Percentiles rank a stretch among this genome's conserved stretches.
These are phyloP conservation scores for Colletotrichum graminicola DNA, from an alignment of 2,329 filamentous ascomycete genomes.

Conservation along the genomic window DNA sequence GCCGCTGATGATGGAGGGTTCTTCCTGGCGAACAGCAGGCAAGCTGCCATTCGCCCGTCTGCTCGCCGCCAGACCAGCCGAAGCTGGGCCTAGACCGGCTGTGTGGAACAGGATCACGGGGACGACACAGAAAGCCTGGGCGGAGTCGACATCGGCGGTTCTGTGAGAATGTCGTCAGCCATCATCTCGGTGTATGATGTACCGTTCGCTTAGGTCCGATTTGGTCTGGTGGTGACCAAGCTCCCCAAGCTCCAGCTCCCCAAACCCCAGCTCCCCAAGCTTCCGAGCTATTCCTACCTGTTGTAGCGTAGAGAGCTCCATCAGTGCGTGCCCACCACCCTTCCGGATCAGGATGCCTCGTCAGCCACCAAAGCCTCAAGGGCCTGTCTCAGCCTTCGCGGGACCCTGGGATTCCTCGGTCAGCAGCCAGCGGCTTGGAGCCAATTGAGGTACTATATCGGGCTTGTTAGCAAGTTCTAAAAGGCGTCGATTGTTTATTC, in stretches of 20 bases:
- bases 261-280: constrained; percentile 4
- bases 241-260: constrained; percentile 21
- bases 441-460: constrained; percentile 17
- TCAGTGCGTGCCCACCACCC: constrained; percentile 20
- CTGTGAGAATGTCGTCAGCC: constrained; percentile 22
- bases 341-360: constrained; percentile 33
- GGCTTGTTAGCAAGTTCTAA: not conserved
- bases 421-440: constrained; percentile 16
- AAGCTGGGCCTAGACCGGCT: constrained; percentile 32
- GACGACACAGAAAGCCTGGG: constrained; percentile 15
- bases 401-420: constrained; percentile 10
- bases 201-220: constrained; percentile 8
- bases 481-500: constrained; percentile 24
- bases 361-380: constrained; percentile 25
- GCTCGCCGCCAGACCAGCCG: constrained; percentile 24
- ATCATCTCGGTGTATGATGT: constrained; percentile 21
- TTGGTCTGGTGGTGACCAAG: constrained; percentile 17
- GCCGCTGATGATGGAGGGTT: constrained; percentile 34
- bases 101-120: constrained; percentile 15
- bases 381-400: constrained; percentile 22
- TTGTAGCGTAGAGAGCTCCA: constrained; percentile 18
- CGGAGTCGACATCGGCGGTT: constrained; percentile 29
- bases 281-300: constrained; percentile 11
- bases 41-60: constrained; percentile 30
- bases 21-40: constrained; percentile 7